Base-by-base conservation (phyloP, 1,284 basidiomycete genomes). In the Cystobasidium slooffiae region DNA sequence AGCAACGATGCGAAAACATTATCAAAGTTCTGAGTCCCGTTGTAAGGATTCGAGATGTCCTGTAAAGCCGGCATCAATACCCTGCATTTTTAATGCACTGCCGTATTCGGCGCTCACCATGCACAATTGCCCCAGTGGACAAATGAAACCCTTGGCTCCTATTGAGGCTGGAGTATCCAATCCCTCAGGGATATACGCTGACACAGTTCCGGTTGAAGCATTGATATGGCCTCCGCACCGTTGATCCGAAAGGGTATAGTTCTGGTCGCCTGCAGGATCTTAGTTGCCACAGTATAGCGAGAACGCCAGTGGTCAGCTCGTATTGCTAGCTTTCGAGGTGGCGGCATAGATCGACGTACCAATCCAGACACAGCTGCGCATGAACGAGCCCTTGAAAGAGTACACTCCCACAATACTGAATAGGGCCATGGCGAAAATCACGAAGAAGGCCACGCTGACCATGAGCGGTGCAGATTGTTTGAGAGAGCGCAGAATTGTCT, bases 341-440 rank as follows among this genome's bases (percentile, higher is more conserved):
- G 22, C 18, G 12, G 75, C n/a, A 44, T 12, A 20, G 14, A 77
- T 79, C 44, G 31, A 82, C 82, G 79, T 55, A 53, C 64, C 64
- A 12, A 84, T 80, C 62, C 81, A 81, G 12, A 83, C 76, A 58
- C 86, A 87, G 41, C 79, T 77, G 7, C 94, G 87, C 8, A 89
- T 85, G 58, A 91, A 86, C 0, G 92, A 94, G 0, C 93, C 93
- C 77, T 89, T 88, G 84, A 97, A 97, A 0, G 91, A 88, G 79
- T 96, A 93, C 0, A 96, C 88, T 22, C 94, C 94, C 69, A 96
- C 91, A 78, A 97, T 91, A 7, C 91, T 92, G 83, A 98, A 97
- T 8, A 98, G 81, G 6, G 90, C 84, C 84, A 94, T 91, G 0
- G 94, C 94, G 80, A 97, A 98, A 44, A 94, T 78, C 31, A 96